These are phyloP conservation scores for Diplodia scrobiculata DNA, from an alignment of 2,329 filamentous ascomycete species.

Conservation along the genomic window DNA sequence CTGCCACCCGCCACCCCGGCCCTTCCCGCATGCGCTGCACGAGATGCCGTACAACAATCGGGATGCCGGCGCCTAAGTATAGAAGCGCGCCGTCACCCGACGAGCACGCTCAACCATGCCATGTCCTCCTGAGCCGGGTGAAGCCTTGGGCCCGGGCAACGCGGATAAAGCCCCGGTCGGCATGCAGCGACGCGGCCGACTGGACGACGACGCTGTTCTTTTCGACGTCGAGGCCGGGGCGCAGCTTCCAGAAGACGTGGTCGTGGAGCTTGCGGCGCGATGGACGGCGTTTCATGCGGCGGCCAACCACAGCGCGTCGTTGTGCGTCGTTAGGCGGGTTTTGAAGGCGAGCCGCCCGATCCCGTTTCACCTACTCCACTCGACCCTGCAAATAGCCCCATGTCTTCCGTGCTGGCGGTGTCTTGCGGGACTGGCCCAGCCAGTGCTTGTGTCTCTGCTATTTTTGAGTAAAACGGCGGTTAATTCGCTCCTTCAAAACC, in stretches of 20 bases:
- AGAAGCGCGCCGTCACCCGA: conserved; percentile 15
- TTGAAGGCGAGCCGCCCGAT: conserved; percentile 27
- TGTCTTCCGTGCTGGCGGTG: conserved; percentile 10
- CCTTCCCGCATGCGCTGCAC: neutral
- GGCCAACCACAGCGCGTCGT: conserved; percentile 15
- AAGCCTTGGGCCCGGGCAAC: neutral
- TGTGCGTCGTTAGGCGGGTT: neutral
- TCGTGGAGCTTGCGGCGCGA: neutral
- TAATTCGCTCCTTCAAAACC: conserved; percentile 45
- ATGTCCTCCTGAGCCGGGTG: neutral
- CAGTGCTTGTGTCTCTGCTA: conserved; percentile 38
- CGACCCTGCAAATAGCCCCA: conserved; percentile 16
- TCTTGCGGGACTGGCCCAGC: conserved; percentile 35
- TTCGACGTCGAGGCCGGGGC: conserved; percentile 10
- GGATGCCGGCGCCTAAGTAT: neutral
- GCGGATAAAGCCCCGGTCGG: neutral
- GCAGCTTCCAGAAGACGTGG: conserved; percentile 23
- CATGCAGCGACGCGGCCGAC: neutral
- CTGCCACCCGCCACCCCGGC: neutral
- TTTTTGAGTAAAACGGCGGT: conserved; percentile 45
- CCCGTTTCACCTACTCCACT: conserved; percentile 23
- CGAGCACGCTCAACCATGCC: neutral
- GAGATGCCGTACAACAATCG: neutral
- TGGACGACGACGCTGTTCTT: conserved; percentile 16
- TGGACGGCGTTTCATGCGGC: conserved; percentile 14